Evolutionary conservation across 1,284 basidiomycete genomes (phyloP).

Genomic region (Apiotrichum sp.): DNA sequence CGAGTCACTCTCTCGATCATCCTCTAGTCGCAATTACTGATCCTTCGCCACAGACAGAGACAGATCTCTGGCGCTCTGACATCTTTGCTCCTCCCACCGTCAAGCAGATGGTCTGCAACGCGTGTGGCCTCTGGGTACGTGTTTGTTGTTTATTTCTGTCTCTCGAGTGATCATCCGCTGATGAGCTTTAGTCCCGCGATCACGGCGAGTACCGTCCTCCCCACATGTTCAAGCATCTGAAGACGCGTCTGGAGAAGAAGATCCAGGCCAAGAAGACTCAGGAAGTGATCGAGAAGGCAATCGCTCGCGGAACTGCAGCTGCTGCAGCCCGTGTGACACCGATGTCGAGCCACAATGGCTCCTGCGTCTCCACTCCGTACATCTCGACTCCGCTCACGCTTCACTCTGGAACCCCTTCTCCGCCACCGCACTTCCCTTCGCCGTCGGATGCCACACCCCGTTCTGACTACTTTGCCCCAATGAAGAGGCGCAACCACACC

Average conservation of each 20-base stretch:
- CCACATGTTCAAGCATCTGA: slow-evolving; percentile 1
- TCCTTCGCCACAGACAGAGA: slow-evolving; percentile 6
- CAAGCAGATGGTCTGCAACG: slow-evolving; percentile 15
- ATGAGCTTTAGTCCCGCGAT: neutral
- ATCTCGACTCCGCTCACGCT: no score
- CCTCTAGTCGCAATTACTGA: neutral
- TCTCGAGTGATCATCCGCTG: neutral
- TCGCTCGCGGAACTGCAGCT: neutral
- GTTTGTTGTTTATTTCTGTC: neutral
- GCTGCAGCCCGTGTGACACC: no score
- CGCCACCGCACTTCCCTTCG: no score
- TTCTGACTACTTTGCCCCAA: no score
- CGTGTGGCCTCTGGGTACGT: slow-evolving; percentile 19
- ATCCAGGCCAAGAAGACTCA: neutral
- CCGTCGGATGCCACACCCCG: no score
- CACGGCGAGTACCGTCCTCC: neutral
- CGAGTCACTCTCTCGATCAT: no score
- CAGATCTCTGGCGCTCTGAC: slow-evolving; percentile 15
- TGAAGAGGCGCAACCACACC: neutral
- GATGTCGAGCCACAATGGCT: no score
- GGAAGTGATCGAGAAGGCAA: no score
- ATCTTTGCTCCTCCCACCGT: neutral
- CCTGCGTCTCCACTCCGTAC: no score
- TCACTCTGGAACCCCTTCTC: no score
- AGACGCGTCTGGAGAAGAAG: neutral